phyloP scores from a whole-genome alignment of 2,329 filamentous ascomycete genomes.

The Beauveria bassiana region DNA sequence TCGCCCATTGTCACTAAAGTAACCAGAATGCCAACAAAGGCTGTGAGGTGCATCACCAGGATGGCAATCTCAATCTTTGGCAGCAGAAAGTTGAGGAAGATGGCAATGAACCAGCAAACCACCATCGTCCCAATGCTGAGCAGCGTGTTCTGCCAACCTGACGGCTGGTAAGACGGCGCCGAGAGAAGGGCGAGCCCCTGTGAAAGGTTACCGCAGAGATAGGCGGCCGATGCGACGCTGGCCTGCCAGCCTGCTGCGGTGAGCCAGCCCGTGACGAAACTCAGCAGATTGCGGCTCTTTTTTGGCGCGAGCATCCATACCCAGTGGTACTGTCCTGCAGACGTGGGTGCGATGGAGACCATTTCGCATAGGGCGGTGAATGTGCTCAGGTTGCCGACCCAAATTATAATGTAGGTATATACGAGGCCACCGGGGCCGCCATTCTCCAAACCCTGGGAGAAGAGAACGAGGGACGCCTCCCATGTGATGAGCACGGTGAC shows the following conservation, averaged over 20 bases:
- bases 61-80: constrained; percentile 11
- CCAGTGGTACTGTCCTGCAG: constrained; percentile 51
- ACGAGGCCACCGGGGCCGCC: constrained; percentile 43
- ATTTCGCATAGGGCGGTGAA: constrained; percentile 26
- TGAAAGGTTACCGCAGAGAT: background rate
- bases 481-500: constrained; percentile 40
- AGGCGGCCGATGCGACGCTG: constrained; percentile 16
- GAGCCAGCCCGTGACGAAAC: constrained; percentile 21
- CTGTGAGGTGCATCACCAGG: constrained; percentile 6
- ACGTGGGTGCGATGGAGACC: constrained; percentile 35
- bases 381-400: constrained; percentile 32
- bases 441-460: constrained; percentile 25
- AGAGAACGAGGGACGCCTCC: constrained; percentile 28
- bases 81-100: constrained; percentile 3
- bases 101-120: background rate
- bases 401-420: constrained; percentile 37
- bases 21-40: constrained; percentile 8
- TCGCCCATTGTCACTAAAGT: background rate
- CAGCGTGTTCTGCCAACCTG: constrained; percentile 8
- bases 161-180: background rate
- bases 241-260: constrained; percentile 21
- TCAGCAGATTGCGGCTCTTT: constrained; percentile 34
- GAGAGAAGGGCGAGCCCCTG: constrained; percentile 2
- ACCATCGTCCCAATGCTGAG: background rate
- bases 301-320: constrained; percentile 39